A percentile compares a stretch with the other conserved stretches of the same genome.
These are phyloP conservation scores for Lipomyces kockii DNA, from an alignment of 805 yeast species.

Conservation along the genomic window DNA sequence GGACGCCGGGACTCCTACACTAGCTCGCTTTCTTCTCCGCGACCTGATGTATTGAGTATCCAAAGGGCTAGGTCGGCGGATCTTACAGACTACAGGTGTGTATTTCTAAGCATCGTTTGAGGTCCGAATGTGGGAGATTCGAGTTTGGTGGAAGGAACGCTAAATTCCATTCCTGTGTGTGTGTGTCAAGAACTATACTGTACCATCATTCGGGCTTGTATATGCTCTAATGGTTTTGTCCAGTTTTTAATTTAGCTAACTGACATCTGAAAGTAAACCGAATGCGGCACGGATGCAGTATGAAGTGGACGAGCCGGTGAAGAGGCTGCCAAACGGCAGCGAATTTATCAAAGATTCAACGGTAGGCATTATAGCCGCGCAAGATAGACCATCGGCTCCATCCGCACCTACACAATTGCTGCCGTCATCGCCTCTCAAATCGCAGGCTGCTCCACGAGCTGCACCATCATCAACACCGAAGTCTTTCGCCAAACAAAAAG, in stretches of 20 bases:
- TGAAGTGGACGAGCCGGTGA: neutral
- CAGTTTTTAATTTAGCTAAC: neutral
- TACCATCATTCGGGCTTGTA: neutral
- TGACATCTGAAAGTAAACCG: neutral
- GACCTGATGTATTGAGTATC: neutral
- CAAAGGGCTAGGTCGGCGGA: neutral
- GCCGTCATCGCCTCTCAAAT: neutral
- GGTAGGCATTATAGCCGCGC: neutral
- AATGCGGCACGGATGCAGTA: neutral
- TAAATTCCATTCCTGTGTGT: neutral
- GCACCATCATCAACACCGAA: conserved; percentile 8
- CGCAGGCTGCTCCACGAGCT: neutral
- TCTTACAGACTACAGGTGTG: neutral
- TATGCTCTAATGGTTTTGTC: neutral
- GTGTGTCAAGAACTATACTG: neutral
- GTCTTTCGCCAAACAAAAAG: neutral
- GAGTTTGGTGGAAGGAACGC: neutral
- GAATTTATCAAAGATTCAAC: neutral
- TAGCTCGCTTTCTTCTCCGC: neutral
- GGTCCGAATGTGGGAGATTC: too few species aligned
- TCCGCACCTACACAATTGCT: neutral
- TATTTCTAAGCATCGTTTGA: neutral
- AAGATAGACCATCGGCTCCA: neutral
- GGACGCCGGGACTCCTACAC: neutral
- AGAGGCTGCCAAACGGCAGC: neutral